Conservation (phyloP, 2,329 filamentous ascomycete genomes). For the Trichophyton benhamiae region DNA sequence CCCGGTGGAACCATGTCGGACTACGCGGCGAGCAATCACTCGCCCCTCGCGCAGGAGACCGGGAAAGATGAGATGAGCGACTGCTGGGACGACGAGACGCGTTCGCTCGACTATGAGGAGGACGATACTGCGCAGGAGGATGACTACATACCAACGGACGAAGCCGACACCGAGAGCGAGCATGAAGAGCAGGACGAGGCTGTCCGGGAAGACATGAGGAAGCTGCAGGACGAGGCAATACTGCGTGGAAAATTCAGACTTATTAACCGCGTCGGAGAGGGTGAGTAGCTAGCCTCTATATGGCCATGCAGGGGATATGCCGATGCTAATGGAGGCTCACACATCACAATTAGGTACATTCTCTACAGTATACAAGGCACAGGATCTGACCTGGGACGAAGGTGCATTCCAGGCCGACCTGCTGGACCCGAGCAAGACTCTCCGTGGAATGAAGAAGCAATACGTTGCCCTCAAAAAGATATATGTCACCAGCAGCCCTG, state of each 20-base stretch:
- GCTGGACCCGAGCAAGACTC: conserved; percentile 13
- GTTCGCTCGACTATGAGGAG: not conserved
- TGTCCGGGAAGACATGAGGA: conserved; percentile 76
- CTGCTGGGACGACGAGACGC: not conserved
- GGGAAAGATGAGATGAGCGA: not conserved
- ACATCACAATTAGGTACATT: conserved; percentile 61
- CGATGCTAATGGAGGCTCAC: not conserved
- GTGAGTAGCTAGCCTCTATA: conserved; percentile 35
- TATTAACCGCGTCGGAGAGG: conserved; percentile 95
- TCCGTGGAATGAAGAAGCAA: conserved; percentile 27
- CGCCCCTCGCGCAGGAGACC: not conserved
- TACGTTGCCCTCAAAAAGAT: conserved; percentile 99
- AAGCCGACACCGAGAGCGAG: conserved; percentile 21
- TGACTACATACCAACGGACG: conserved; percentile 14
- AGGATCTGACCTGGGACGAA: conserved; percentile 49
- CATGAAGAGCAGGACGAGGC: conserved; percentile 31
- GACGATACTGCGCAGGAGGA: not conserved
- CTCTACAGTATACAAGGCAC: conserved; percentile 96
- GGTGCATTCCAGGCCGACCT: conserved; percentile 2
- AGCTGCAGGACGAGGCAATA: conserved; percentile 67
- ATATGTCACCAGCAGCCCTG: conserved; percentile 91
- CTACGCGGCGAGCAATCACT: not conserved
- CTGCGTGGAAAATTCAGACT: conserved; percentile 76
- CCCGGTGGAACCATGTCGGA: not conserved
- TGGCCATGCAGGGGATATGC: not conserved